These are phyloP conservation scores for Paracoccidioides lutzii DNA, from an alignment of 2,329 filamentous ascomycete genomes.

Conservation along the genomic window DNA sequence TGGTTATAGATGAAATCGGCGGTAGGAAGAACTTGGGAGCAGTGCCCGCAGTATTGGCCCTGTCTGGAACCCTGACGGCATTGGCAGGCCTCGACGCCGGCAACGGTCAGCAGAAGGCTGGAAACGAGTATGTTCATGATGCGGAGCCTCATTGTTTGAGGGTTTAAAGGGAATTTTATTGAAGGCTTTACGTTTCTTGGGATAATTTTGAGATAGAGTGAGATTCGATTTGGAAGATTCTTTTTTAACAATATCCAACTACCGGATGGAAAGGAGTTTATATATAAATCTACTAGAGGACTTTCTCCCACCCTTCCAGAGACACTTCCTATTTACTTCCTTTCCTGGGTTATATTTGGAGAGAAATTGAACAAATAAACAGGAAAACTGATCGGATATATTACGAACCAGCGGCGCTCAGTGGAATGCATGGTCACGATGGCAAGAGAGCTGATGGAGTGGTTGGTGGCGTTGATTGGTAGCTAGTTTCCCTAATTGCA, in stretches of 20 bases:
- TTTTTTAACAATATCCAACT: neutral
- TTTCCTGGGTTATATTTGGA: neutral
- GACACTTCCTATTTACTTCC: neutral
- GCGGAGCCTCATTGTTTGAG: neutral
- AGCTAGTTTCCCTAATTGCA: neutral
- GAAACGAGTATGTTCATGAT: neutral
- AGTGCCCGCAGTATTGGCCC: constrained; percentile 2
- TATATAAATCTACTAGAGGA: neutral
- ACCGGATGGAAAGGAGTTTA: neutral
- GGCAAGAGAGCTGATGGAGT: neutral
- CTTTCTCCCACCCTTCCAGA: neutral
- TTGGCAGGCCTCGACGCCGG: neutral
- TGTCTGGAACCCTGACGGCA: neutral
- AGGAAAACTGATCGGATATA: neutral
- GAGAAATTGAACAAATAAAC: neutral
- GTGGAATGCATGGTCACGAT: neutral
- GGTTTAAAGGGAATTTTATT: neutral
- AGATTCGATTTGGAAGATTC: neutral
- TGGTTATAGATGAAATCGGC: neutral
- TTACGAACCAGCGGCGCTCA: neutral
- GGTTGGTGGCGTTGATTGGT: neutral
- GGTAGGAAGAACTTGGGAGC: neutral
- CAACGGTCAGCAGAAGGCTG: neutral
- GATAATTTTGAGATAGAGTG: neutral
- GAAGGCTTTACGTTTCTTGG: neutral